Evolutionary conservation across 2,329 filamentous ascomycete genomes (phyloP).

Genomic region (Fusarium lateritium): DNA sequence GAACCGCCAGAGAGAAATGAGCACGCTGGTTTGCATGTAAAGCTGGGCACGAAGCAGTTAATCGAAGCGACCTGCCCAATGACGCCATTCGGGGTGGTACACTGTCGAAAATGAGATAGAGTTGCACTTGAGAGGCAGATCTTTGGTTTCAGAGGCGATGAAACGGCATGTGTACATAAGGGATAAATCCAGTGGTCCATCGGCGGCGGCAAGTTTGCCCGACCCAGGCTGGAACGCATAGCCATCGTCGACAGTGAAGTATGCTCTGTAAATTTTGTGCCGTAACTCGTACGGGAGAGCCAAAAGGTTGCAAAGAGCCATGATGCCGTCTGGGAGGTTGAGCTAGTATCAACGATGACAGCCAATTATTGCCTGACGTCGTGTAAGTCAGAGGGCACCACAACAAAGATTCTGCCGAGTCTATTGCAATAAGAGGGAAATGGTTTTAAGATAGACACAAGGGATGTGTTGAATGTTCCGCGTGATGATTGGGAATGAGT

Average conservation of each 20-base stretch:
- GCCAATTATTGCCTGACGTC: too few relatives aligned
- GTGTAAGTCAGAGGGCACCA: too few relatives aligned
- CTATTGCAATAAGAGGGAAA: too few relatives aligned
- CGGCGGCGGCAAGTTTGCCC: neutral
- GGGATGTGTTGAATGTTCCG: too few relatives aligned
- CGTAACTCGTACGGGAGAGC: constrained; percentile 10
- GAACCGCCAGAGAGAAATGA: neutral
- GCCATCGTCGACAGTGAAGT: constrained; percentile 5
- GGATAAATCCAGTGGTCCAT: constrained; percentile 4
- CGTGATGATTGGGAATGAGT: too few relatives aligned
- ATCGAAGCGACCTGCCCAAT: neutral
- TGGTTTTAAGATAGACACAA: too few relatives aligned
- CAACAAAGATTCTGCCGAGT: too few relatives aligned
- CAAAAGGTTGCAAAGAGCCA: neutral
- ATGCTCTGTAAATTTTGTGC: neutral
- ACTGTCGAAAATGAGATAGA: constrained; percentile 19
- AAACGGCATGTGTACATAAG: constrained; percentile 16
- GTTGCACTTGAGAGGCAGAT: constrained; percentile 6
- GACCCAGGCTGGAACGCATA: constrained; percentile 1
- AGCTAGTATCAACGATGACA: too few relatives aligned
- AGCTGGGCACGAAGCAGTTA: neutral
- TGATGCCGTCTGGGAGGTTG: too few relatives aligned
- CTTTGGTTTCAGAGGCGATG: neutral
- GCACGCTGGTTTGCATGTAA: neutral
- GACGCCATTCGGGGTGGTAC: neutral